Base-by-base conservation (phyloP, 2,329 filamentous ascomycete genomes). In the Trichoderma koningiopsis region DNA sequence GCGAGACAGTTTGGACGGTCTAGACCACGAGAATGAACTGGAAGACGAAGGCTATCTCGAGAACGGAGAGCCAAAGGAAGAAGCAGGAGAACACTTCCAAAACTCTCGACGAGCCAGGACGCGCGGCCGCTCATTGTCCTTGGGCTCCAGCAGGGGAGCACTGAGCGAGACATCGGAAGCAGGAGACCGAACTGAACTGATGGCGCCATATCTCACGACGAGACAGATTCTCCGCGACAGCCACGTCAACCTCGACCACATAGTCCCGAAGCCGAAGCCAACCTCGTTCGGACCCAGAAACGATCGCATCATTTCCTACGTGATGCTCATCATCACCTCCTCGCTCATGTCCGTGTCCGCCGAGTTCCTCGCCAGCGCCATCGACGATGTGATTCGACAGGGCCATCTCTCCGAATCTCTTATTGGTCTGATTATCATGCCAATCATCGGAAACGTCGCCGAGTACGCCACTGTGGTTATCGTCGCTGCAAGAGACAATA, bases 381-480 rank as follows among this genome's bases (percentile, higher is more conserved):
- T 90, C 71, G 83, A 87, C 73, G 83, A 83, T 35, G 82, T 90
- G 0, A 85, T 87, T 0, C 77, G 77, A n/a, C 76, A 78, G 52
- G 77, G 78, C 1, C 82, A 82, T 3, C 76, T 90, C 2, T 86
- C 85, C 13, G 85, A 88, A 73, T 82, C 85, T 0, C 85, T 90
- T 64, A 86, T 90, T 58, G 88, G 88, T 47, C 80, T 90, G 14
- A 88, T 90, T 55, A 83, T 90, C 68, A 79, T 90, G 13, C 88
- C 88, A 0, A 85, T 89, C 49, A 85, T 89, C 0, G 87, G 88
- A 43, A 90, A 90, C 69, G 86, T 88, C 0, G 87, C 87, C 2
- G 88, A 89, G 75, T 87, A 89, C 70, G 84, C 87, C n/a, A 89
- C 87, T 0, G 86, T 87, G 0, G 85, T 89, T 2, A 86, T 84